phyloP scores from a whole-genome alignment of 306 rosid genomes.

The Quercus berberidifolia region DNA sequence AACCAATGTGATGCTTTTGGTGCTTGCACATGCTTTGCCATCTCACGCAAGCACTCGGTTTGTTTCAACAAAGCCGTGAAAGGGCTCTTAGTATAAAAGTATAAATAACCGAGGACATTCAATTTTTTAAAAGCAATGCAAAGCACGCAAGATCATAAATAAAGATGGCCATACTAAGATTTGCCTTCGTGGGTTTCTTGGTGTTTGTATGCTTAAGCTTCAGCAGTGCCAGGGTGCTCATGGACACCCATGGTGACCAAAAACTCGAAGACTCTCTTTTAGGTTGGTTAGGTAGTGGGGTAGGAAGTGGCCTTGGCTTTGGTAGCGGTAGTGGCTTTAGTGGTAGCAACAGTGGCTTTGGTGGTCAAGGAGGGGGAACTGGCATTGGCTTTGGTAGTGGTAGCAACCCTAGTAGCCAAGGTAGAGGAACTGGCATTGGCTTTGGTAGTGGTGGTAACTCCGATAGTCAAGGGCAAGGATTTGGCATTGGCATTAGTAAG shows the following conservation, averaged over 20 bases:
- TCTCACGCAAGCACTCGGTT: neutral
- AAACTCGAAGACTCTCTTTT: neutral
- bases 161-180: conserved; percentile 9
- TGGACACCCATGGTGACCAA: neutral
- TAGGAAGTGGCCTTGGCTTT: neutral
- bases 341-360: neutral
- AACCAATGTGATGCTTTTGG: neutral
- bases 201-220: neutral
- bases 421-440: neutral
- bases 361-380: neutral
- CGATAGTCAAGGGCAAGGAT: neutral
- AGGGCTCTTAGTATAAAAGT: neutral
- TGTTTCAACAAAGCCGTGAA: neutral
- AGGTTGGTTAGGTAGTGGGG: no score
- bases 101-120: neutral
- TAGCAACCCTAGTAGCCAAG: neutral
- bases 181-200: neutral
- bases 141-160: neutral
- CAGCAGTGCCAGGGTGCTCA: conserved; percentile 1
- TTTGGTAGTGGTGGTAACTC: neutral
- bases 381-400: neutral
- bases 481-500: neutral
- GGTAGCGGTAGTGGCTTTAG: neutral
- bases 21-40: neutral
- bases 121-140: neutral